phyloP scores from a whole-genome alignment of 345 rosid genomes.

The Brassica juncea region DNA sequence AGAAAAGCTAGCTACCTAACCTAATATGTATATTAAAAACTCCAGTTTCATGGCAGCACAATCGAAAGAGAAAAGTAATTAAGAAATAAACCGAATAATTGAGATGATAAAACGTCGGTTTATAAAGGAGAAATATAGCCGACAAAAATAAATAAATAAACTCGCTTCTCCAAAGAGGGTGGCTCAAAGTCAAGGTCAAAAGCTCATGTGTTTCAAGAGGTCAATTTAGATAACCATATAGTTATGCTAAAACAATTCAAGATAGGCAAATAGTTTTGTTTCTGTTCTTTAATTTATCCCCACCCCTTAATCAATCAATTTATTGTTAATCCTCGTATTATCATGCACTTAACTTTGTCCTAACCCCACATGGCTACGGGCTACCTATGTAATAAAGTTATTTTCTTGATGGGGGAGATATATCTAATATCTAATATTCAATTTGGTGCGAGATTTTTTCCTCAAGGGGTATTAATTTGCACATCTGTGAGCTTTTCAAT shows the following conservation, averaged over 20 bases:
- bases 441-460: slow-evolving; percentile 24
- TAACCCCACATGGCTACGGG: slow-evolving; percentile 41
- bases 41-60: slow-evolving; percentile 31
- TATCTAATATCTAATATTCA: slow-evolving; percentile 13
- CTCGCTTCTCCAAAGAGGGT: slow-evolving; percentile 29
- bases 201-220: slow-evolving; percentile 36
- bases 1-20: slow-evolving; percentile 33
- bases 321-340: slow-evolving; percentile 35
- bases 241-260: not conserved
- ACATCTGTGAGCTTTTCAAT: slow-evolving; percentile 1
- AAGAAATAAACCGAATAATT: slow-evolving; percentile 32
- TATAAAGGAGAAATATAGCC: not conserved
- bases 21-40: slow-evolving; percentile 28
- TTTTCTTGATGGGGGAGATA: slow-evolving; percentile 9
- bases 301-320: slow-evolving; percentile 39
- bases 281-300: slow-evolving; percentile 18
- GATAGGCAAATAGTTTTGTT: not conserved
- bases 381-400: slow-evolving; percentile 33
- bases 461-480: slow-evolving; percentile 6
- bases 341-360: slow-evolving; percentile 27
- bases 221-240: slow-evolving; percentile 12
- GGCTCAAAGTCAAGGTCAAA: slow-evolving; percentile 42
- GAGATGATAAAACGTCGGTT: slow-evolving; percentile 37
- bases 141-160: slow-evolving; percentile 2
- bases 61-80: slow-evolving; percentile 1